Conservation (phyloP, 352 stramenopile species). For the Pythium guiyangense region DNA sequence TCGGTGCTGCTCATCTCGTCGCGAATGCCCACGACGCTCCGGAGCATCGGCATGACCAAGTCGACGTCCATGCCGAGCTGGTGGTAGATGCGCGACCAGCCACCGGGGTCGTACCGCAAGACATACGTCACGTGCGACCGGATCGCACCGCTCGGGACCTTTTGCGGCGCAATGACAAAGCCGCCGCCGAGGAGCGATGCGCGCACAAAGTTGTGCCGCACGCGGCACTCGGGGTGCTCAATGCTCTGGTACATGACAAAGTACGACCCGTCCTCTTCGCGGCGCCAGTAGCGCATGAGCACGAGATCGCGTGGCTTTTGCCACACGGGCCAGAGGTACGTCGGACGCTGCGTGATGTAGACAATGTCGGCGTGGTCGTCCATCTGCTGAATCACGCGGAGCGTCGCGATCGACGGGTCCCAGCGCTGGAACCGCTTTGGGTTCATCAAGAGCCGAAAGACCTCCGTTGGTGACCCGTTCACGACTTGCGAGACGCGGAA, state of each 20-base stretch:
- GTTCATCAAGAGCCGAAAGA: conserved; percentile 86
- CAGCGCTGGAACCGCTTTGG: conserved; percentile 77
- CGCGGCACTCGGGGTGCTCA: conserved; percentile 78
- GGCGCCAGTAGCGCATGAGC: conserved; percentile 86
- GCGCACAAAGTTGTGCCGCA: conserved; percentile 85
- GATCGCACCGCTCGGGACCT: conserved; percentile 68
- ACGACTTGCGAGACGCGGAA: conserved; percentile 84
- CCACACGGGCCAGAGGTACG: conserved; percentile 83
- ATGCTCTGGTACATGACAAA: conserved; percentile 91
- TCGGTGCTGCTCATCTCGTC: conserved; percentile 80
- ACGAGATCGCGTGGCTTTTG: conserved; percentile 83
- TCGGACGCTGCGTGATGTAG: conserved; percentile 82
- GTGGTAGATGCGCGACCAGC: conserved; percentile 82
- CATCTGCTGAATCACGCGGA: conserved; percentile 82
- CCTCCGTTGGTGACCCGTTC: conserved; percentile 76
- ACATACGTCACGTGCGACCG: conserved; percentile 82
- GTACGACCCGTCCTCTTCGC: conserved; percentile 86
- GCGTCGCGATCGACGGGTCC: conserved; percentile 72
- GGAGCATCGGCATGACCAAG: conserved; percentile 80
- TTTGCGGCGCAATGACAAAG: conserved; percentile 84
- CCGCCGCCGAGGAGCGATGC: conserved; percentile 72
- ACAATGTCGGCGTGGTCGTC: conserved; percentile 88
- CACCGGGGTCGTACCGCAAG: conserved; percentile 73
- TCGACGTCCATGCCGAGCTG: conserved; percentile 89
- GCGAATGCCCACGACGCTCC: conserved; percentile 77